Base-by-base conservation (phyloP, 2,329 filamentous ascomycete genomes). In the Cladosporium sp. region DNA sequence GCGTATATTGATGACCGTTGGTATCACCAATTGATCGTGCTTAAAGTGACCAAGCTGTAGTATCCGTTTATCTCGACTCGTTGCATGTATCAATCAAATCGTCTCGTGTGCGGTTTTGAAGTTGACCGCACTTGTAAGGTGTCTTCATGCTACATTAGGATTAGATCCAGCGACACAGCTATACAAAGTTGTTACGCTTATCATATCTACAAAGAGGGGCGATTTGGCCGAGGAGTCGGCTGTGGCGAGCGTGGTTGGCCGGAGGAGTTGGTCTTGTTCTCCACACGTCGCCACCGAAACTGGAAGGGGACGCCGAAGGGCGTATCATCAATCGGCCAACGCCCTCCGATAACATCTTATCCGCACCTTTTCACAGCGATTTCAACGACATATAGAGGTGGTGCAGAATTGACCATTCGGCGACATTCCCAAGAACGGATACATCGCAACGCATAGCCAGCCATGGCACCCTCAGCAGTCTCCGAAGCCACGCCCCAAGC, bases 401-500 rank as follows among this genome's bases (percentile, higher is more conserved):
- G 17, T 34, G 19, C 20, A n/a, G 6, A 14, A 14, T 17, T 12
- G 5, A 15, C 12, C 17, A 19, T 20, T 36, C 6, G 12, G 8
- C 15, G 37, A n/a, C 17, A 37, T 5, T 12, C 12, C 12, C 25
- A 37, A n/a, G 22, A 20, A 17, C 15, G 11, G 20, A 36, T 15
- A 49, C 11, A 51, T 20, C 9, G 22, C n/a, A 19, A 25, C n/a
- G 8, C n/a, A 50, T 12, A n/a, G 22, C 9, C 15, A 40, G 63
- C 20, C 2, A 71, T 71, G 69, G 66, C 68, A 15, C 69, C 69
- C n/a, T 69, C 68, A 57, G 68, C 68, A 42, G 63, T 67, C 39
- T 57, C 62, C 39, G 58, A 60, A 11, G 49, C 59, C 20, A 51
- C 51, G 20, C 51, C 50, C n/a, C 62, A 68, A 36, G 25, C 43